A percentile compares a stretch with the other conserved stretches of the same genome.
Conservation (phyloP, 2,329 filamentous ascomycete genomes). For the Penicillium frequentans region DNA sequence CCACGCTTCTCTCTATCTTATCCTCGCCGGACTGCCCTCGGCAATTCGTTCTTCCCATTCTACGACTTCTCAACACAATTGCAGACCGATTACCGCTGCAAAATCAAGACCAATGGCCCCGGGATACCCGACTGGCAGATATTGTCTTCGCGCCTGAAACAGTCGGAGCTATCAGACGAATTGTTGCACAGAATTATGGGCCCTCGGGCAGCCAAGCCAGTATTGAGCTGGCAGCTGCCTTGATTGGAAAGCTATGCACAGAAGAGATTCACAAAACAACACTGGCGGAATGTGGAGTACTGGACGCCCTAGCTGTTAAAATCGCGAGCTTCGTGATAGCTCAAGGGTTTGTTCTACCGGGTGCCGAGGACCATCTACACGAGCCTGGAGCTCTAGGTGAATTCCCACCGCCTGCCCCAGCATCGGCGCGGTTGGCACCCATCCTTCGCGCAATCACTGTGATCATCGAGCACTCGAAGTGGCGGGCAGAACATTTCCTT, state of each 20-base stretch:
- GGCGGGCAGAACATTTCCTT: conserved; percentile 70
- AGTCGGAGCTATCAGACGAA: conserved; percentile 62
- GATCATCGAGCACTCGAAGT: conserved; percentile 77
- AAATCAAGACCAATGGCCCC: conserved; percentile 50
- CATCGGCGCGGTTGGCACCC: conserved; percentile 61
- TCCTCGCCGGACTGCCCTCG: conserved; percentile 64
- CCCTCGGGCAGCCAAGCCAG: conserved; percentile 55
- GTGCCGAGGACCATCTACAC: conserved; percentile 57
- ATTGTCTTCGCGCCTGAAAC: conserved; percentile 63
- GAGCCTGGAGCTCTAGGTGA: conserved; percentile 56
- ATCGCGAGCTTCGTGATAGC: conserved; percentile 70
- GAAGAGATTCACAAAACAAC: conserved; percentile 69
- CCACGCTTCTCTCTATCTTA: conserved; percentile 69
- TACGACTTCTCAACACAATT: conserved; percentile 73
- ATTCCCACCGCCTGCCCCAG: conserved; percentile 63
- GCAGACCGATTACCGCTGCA: conserved; percentile 63
- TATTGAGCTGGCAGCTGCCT: conserved; percentile 42
- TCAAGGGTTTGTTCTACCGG: conserved; percentile 67
- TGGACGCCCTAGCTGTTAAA: conserved; percentile 75
- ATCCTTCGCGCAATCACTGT: conserved; percentile 75
- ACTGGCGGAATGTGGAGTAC: conserved; percentile 70
- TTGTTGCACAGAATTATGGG: conserved; percentile 62
- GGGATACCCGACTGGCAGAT: conserved; percentile 58
- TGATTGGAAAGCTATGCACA: conserved; percentile 64
- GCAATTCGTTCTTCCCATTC: conserved; percentile 68